phyloP scores from a whole-genome alignment of 805 yeast genomes.

The Candida wancherniae region DNA sequence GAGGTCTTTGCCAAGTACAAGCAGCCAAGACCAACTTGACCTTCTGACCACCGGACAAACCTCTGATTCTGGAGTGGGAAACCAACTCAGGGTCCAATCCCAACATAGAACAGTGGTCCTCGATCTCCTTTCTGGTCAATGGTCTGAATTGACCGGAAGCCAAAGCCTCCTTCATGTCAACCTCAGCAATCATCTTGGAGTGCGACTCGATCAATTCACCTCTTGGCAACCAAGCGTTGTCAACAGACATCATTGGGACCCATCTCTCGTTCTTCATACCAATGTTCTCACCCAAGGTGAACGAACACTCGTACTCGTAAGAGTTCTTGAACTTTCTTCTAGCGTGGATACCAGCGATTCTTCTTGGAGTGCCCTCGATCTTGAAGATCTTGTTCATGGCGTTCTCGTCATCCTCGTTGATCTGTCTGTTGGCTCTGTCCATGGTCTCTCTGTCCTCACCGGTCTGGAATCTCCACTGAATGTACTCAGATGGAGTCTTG shows the following conservation, averaged over 20 bases:
- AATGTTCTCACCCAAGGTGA: constrained; percentile 95
- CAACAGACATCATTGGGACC: constrained; percentile 99
- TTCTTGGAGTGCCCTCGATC: constrained; percentile 98
- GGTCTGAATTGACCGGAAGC: constrained; percentile 99
- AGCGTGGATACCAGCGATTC: constrained; percentile 88
- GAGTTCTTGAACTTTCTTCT: constrained; percentile 99
- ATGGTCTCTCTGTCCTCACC: constrained; percentile 99
- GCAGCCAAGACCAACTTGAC: constrained; percentile 99
- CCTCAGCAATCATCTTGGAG: constrained; percentile 99
- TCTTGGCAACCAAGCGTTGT: constrained; percentile 99
- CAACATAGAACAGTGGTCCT: constrained; percentile 96
- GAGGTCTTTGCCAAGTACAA: constrained; percentile 99
- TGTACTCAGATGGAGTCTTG: constrained; percentile 99
- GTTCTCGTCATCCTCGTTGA: constrained; percentile 94
- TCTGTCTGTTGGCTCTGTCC: constrained; percentile 99
- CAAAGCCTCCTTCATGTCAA: constrained; percentile 99
- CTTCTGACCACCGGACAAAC: constrained; percentile 99
- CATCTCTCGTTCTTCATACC: constrained; percentile 99
- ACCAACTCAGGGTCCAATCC: constrained; percentile 99
- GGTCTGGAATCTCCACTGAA: constrained; percentile 99
- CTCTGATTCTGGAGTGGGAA: constrained; percentile 99
- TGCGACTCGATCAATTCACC: constrained; percentile 92
- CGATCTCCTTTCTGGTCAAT: constrained; percentile 99
- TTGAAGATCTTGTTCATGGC: constrained; percentile 99
- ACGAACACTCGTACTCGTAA: constrained; percentile 98